Evolutionary conservation across 768 basidiomycete genomes (phyloP), one percentile per base, ranked within the genome.

Genomic region (Boletus coccyginus): DNA sequence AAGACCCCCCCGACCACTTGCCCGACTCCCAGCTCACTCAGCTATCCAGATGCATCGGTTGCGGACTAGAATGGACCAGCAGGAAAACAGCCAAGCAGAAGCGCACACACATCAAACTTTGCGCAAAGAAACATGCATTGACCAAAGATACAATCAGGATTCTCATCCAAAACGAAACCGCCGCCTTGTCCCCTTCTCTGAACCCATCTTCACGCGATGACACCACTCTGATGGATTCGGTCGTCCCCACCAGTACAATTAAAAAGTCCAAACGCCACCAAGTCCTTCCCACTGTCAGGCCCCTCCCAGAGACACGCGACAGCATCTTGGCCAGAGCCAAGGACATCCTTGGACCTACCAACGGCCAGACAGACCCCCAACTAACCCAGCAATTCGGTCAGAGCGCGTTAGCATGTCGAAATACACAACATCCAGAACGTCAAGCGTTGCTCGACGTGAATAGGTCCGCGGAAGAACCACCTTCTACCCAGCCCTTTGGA

Each of bases 11-110:
- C 1, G 63, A 64, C 14, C 75, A 77, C 46, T 74, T 85, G 56
- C 69, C 81, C 0, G 78, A 81, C 42, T 53, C 70, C 4, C 75
- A 86, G 27, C 66, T 90, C 6, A 65, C 66, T 2, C 77, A 66
- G 27, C 65, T 92, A 2, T 67, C 72, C 12, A 81, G 74, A 62
- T 92, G 90, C 62, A 75, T 90, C 43, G 77, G 79, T 38, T 92
- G 90, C 61, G 81, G 83, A 24, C 65, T 78, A 14, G 70, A 70
- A 2, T 93, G 91, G 91, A 92, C 88, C 5, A 73, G 81, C 13
- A 78, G 80, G 52, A 94, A 94, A 68, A 80, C 80, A 5, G 73
- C 73, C 12, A 59, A 70, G 17, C 83, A 86, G 63, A 94, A 94
- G 68, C 69, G 81, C 66, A 61, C 76, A 3, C 92, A 94, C 65